These are phyloP conservation scores for Colletotrichum sp. DNA, from an alignment of 2,329 filamentous ascomycete species.

Conservation along the genomic window DNA sequence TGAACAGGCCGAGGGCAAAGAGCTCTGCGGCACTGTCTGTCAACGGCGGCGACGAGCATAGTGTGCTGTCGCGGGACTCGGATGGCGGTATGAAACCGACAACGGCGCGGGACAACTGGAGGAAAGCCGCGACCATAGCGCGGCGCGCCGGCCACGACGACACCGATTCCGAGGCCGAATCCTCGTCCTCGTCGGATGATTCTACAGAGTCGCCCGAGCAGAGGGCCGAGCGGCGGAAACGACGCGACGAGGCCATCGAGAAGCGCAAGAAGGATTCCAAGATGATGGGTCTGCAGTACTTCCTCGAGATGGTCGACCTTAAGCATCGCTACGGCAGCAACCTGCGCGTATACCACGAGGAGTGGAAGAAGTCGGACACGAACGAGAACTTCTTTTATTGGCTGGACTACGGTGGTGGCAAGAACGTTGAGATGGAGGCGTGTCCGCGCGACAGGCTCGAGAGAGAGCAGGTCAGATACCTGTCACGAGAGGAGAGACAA, in stretches of 20 bases:
- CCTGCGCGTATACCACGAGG: constrained; percentile 78
- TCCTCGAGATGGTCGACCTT: constrained; percentile 82
- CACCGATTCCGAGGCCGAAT: constrained; percentile 47
- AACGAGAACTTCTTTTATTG: constrained; percentile 94
- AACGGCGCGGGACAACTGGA: constrained; percentile 74
- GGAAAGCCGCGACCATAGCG: constrained; percentile 73
- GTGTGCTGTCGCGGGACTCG: constrained; percentile 8
- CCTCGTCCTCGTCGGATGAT: constrained; percentile 31
- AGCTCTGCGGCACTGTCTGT: constrained; percentile 19
- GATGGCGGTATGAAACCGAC: constrained; percentile 24
- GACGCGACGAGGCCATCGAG: constrained; percentile 54
- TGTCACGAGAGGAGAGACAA: constrained; percentile 81
- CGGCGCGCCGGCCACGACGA: constrained; percentile 75
- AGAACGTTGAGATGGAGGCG: constrained; percentile 68
- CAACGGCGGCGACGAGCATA: constrained; percentile 11
- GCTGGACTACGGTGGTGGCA: constrained; percentile 84
- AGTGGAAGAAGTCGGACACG: constrained; percentile 80
- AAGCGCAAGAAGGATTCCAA: constrained; percentile 71
- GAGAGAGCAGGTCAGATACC: constrained; percentile 80
- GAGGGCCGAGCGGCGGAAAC: constrained; percentile 40
- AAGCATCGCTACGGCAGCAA: constrained; percentile 91
- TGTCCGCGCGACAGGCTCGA: constrained; percentile 79
- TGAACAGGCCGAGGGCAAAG: constrained; percentile 49
- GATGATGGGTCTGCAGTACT: constrained; percentile 87
- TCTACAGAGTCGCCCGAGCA: constrained; percentile 40